Evolutionary conservation across 306 rosid genomes (phyloP), one percentile per base, ranked within the genome.

Genomic region (Trifolium dubium): DNA sequence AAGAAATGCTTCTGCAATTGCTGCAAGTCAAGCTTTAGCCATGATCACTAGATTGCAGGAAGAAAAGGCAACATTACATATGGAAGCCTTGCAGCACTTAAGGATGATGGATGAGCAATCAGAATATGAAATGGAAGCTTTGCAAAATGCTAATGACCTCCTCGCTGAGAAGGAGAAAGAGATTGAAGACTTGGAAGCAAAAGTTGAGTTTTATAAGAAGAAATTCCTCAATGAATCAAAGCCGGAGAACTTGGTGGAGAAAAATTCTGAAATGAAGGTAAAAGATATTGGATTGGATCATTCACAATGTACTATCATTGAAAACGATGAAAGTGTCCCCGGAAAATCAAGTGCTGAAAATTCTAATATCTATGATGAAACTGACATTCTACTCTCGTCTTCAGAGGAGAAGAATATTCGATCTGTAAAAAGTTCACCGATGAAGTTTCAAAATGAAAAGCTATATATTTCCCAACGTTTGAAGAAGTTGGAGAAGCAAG

Each of bases 1-100:
- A 69, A 84, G 96, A 86, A 92, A 81, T 72, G 96, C 98, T 69
- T 92, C 96, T 60, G 88, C 96, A 13, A 64, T 87, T 65, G 89
- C 96, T 41, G 87, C 89, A 2, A 88, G 74, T 83, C 94, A 92
- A 82, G 90, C 98, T 34, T 84, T 92, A 88, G 96, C 98, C 66
- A 92, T 92, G 98, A 92, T 90, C 54, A 92, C 92, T 5, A 90
- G 88, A 74, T 84, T 92, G 79, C 96, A 92, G 77, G 98, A 92
- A 79, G 98, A 90, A 80, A 92, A 92, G 80, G 94, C 96, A 2
- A 50, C 94, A 1, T 76, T 92, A 67, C 92, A 83, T 44, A 92
- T 92, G 98, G 98, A 92, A 87, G 96, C 96, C 10, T 83, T 86
- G 71, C 98, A 92, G 81, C 86, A 76, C 70, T 78, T 90, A 66